These are phyloP conservation scores for Geosmithia flava DNA, from an alignment of 2,329 filamentous ascomycete genomes.

Conservation along the genomic window DNA sequence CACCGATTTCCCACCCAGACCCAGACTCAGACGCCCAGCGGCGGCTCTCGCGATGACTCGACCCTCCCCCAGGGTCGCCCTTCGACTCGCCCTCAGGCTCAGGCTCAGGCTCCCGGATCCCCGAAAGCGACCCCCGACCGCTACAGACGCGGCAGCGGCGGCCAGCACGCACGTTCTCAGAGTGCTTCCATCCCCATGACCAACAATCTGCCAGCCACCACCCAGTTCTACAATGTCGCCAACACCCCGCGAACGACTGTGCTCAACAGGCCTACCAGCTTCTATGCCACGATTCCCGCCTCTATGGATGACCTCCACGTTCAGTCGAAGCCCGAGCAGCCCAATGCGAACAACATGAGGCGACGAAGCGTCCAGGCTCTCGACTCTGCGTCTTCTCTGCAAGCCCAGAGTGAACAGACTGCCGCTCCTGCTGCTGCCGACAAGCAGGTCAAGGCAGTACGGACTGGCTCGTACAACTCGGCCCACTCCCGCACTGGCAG, in stretches of 20 bases:
- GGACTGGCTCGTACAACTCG: constrained; percentile 15
- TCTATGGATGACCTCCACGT: constrained; percentile 59
- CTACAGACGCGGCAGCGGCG: constrained; percentile 54
- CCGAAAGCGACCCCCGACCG: constrained; percentile 55
- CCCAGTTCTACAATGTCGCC: constrained; percentile 16
- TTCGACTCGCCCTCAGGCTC: constrained; percentile 25
- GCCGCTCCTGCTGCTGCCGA: constrained; percentile 12
- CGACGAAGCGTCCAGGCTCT: constrained; percentile 70
- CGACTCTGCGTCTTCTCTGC: constrained; percentile 18
- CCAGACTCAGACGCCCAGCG: constrained; percentile 14
- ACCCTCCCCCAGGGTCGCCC: constrained; percentile 18
- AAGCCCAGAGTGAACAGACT: constrained; percentile 3
- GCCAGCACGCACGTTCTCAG: constrained; percentile 23
- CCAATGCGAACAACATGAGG: constrained; percentile 64
- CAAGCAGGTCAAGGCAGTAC: constrained; percentile 27
- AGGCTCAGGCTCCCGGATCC: constrained; percentile 5
- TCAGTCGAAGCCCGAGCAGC: constrained; percentile 35
- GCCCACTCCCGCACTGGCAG: constrained; percentile 38
- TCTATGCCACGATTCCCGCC: constrained; percentile 32
- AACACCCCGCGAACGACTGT: constrained; percentile 17
- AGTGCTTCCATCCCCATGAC: constrained; percentile 17
- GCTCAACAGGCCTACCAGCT: constrained; percentile 37
- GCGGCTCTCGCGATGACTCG: constrained; percentile 41
- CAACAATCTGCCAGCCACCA: constrained; percentile 12
- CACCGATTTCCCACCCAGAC: constrained; percentile 6